phyloP scores from a whole-genome alignment of 768 basidiomycete species.

The button mushroom (Agaricus bisporus) region DNA sequence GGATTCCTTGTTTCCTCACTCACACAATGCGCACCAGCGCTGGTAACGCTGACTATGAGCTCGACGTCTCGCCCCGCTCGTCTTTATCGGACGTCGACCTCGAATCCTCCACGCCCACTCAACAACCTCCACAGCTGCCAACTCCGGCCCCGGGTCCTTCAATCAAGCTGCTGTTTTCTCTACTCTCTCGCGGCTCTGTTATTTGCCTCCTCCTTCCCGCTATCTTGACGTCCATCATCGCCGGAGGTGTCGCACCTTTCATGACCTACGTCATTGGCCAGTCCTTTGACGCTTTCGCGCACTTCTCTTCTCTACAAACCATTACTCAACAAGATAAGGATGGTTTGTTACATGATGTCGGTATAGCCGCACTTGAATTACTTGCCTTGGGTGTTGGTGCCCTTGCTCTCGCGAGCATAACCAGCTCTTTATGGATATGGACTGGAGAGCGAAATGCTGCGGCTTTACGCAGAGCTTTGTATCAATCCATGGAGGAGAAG shows the following conservation, averaged over 20 bases:
- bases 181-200: slow-evolving; percentile 51
- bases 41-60: slow-evolving; percentile 14
- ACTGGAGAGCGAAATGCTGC: slow-evolving; percentile 77
- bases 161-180: slow-evolving; percentile 60
- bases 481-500: slow-evolving; percentile 55
- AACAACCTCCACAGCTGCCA: slow-evolving; percentile 10
- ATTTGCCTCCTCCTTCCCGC: slow-evolving; percentile 61
- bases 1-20: no score
- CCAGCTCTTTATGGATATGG: slow-evolving; percentile 80
- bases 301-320: slow-evolving; percentile 26
- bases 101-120: background rate
- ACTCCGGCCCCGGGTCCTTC: slow-evolving; percentile 34
- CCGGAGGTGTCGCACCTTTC: slow-evolving; percentile 74
- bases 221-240: slow-evolving; percentile 48
- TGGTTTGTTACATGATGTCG: slow-evolving; percentile 49
- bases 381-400: slow-evolving; percentile 60
- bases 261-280: slow-evolving; percentile 82
- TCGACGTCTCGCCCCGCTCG: slow-evolving; percentile 18
- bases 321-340: slow-evolving; percentile 36
- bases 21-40: no score
- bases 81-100: slow-evolving; percentile 16
- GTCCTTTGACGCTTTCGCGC: slow-evolving; percentile 67
- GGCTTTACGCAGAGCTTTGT: slow-evolving; percentile 62
- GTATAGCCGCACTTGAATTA: slow-evolving; percentile 58
- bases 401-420: slow-evolving; percentile 67